phyloP scores from a whole-genome alignment of 2,329 filamentous ascomycete species.

The Aureobasidium subglaciale region DNA sequence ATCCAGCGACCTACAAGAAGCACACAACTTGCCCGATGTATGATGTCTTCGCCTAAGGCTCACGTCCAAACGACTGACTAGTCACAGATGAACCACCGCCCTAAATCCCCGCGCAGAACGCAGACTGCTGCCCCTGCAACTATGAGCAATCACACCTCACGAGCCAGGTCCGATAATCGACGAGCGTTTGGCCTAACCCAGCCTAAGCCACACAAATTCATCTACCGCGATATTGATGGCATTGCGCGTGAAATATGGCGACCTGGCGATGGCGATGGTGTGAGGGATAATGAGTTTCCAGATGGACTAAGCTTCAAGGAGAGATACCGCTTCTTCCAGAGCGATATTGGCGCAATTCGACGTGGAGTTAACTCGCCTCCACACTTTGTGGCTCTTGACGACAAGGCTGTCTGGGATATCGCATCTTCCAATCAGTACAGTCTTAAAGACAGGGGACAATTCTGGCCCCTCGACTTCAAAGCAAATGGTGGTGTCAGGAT shows the following conservation, averaged over 20 bases:
- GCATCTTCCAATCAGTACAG: slow-evolving; percentile 26
- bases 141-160: neutral
- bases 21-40: neutral
- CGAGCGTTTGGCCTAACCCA: no score
- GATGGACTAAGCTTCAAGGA: slow-evolving; percentile 20
- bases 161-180: neutral
- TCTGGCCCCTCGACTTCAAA: slow-evolving; percentile 36
- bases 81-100: neutral
- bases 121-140: neutral
- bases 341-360: slow-evolving; percentile 25
- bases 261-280: slow-evolving; percentile 32
- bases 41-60: neutral
- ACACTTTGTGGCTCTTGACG: slow-evolving; percentile 35
- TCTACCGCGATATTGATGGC: slow-evolving; percentile 13
- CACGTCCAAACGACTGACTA: neutral
- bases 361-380: slow-evolving; percentile 28
- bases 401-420: slow-evolving; percentile 31
- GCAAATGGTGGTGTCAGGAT: slow-evolving; percentile 26
- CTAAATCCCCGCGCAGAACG: neutral
- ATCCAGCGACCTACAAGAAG: neutral
- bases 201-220: no score
- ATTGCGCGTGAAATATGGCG: slow-evolving; percentile 32
- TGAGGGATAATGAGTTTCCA: slow-evolving; percentile 24
- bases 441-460: slow-evolving; percentile 20
- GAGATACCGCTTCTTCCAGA: slow-evolving; percentile 35